Base-by-base conservation (phyloP, 2,329 filamentous ascomycete species). In the Penicillium sp. region DNA sequence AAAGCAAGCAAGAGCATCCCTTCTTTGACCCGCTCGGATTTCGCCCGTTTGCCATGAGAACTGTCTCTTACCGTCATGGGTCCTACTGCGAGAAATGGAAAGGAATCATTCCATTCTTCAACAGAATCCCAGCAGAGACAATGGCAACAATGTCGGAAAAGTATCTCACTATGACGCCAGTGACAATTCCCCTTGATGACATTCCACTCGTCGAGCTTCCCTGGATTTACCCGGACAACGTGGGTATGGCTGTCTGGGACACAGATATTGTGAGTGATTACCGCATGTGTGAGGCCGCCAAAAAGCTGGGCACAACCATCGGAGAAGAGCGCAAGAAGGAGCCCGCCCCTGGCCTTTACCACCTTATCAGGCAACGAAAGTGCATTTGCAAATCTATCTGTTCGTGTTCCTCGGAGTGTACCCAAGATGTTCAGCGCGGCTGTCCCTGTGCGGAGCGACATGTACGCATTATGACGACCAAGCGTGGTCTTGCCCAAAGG, bases 371-470 rank as follows among this genome's bases (percentile, higher is more conserved):
- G 12, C 64, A 71, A 42, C 61, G 61, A 38, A 74, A 71, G 35
- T 77, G 74, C 51, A 67, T 75, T 41, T 77, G 74, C 56, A 56
- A 60, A 14, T 59, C 63, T 1, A 48, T 60, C 44, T 76, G 74
- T 49, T 57, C 48, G 19, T 77, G 74, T 50, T 61, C 73, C 16
- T 46, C 35, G 19, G 62, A 65, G 14, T 77, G 74, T 46, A 75
- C 73, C 1, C 26, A 59, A 19, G 58, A 68, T 8, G 65, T 65
- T 6, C 61, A 68, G 48, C 64, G 62, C 11, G 41, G 36, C 11
- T 77, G 74, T 36, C 73, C 72, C 28, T 77, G 74, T 55, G 66
- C 70, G 6, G 67, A 69, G 43, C 67, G 72, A 26, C 65, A 71
- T 58, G 55, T 73, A 42, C 69, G 69, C 31, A 60, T 72, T 35